phyloP scores from a whole-genome alignment of 2,329 filamentous ascomycete genomes.

The Hymenoscyphus fructigenus region DNA sequence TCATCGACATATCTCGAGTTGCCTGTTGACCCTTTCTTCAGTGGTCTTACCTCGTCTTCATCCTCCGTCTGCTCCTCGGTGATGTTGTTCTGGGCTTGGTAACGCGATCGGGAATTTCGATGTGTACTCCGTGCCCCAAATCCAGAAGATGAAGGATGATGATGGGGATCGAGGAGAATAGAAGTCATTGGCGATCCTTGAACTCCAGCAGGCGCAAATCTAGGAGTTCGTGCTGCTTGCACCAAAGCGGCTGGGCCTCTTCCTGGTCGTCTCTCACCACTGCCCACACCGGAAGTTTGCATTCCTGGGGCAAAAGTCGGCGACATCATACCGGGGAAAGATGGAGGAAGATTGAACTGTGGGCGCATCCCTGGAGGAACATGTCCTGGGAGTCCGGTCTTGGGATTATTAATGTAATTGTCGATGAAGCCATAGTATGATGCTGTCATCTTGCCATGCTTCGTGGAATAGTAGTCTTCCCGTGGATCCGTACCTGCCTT shows the following conservation, averaged over 20 bases:
- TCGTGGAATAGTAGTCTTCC: constrained; percentile 90
- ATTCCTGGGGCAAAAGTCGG: constrained; percentile 58
- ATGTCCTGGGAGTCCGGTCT: constrained; percentile 62
- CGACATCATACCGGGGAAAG: constrained; percentile 70
- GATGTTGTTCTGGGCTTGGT: constrained; percentile 50
- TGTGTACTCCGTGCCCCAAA: constrained; percentile 47
- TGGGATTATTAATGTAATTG: constrained; percentile 78
- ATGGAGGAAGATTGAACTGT: constrained; percentile 72
- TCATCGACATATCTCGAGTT: constrained; percentile 37
- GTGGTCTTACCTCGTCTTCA: constrained; percentile 38
- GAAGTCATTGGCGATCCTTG: constrained; percentile 62
- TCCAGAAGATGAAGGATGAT: constrained; percentile 60
- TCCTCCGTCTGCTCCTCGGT: constrained; percentile 57
- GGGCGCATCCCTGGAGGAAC: constrained; percentile 55
- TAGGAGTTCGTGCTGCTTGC: constrained; percentile 42
- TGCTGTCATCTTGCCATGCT: constrained; percentile 97
- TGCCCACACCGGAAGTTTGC: constrained; percentile 49
- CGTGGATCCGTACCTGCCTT: constrained; percentile 56
- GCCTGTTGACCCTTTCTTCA: constrained; percentile 16
- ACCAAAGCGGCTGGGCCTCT: constrained; percentile 39
- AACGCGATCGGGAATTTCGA: constrained; percentile 44
- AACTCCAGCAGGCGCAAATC: constrained; percentile 41
- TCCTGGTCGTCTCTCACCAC: constrained; percentile 45
- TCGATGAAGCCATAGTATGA: constrained; percentile 95
- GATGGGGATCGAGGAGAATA: constrained; percentile 71